These are phyloP conservation scores for Penicillium paradoxum DNA, from an alignment of 495 filamentous ascomycete species.

Conservation along the genomic window DNA sequence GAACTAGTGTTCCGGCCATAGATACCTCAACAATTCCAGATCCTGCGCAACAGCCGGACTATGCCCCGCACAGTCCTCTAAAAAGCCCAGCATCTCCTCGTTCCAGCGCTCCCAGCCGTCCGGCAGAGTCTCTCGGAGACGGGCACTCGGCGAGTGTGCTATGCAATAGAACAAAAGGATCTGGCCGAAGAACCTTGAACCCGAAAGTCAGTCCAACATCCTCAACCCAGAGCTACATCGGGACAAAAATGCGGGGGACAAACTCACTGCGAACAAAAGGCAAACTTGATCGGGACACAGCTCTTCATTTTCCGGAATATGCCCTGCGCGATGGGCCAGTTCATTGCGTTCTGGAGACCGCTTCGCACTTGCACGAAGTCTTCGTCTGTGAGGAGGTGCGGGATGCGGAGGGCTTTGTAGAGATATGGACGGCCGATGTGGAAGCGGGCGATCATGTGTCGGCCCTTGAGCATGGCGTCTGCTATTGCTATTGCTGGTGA, in stretches of 20 bases:
- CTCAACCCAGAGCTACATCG: background rate
- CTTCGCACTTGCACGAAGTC: slow-evolving; percentile 42
- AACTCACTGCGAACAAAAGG: slow-evolving; percentile 46
- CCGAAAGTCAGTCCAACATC: background rate
- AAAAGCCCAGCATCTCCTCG: slow-evolving; percentile 41
- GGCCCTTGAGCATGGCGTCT: slow-evolving; percentile 44
- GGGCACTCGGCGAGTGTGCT: slow-evolving; percentile 35
- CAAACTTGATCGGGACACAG: slow-evolving; percentile 45
- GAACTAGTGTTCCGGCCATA: slow-evolving; percentile 24
- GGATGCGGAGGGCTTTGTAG: slow-evolving; percentile 44
- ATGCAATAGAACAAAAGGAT: slow-evolving; percentile 46
- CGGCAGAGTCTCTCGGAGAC: slow-evolving; percentile 35
- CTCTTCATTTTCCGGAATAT: slow-evolving; percentile 45
- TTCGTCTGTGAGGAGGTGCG: slow-evolving; percentile 36
- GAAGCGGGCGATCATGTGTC: slow-evolving; percentile 44
- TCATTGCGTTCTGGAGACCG: slow-evolving; percentile 42
- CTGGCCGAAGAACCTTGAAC: slow-evolving; percentile 42
- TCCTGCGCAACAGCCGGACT: slow-evolving; percentile 44
- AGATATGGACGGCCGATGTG: slow-evolving; percentile 47
- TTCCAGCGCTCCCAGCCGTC: slow-evolving; percentile 45
- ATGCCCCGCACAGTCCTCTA: slow-evolving; percentile 38
- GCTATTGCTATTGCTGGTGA: slow-evolving; percentile 40
- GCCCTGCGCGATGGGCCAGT: slow-evolving; percentile 41
- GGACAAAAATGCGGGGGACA: too few species aligned
- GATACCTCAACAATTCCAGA: slow-evolving; percentile 35